Conservation (phyloP, 2,329 filamentous ascomycete species). For the Diaporthe citrichinensis region DNA sequence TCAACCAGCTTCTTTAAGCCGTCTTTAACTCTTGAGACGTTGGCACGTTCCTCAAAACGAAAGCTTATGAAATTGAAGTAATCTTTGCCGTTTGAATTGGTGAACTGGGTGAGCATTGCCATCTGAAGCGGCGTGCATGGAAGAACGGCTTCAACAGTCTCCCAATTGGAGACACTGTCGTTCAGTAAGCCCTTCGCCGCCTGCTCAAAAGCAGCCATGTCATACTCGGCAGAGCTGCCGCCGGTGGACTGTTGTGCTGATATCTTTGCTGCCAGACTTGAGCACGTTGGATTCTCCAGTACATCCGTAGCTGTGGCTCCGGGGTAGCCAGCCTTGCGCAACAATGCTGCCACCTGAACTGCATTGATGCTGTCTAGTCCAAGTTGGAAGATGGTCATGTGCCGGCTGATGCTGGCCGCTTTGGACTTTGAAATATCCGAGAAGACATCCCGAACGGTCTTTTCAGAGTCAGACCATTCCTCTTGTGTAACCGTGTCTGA, state of each 20-base stretch:
- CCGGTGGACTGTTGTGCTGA: neutral
- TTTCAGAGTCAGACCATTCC: conserved; percentile 67
- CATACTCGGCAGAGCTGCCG: conserved; percentile 47
- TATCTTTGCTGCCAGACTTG: conserved; percentile 51
- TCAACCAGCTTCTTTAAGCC: conserved; percentile 72
- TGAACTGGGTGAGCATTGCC: conserved; percentile 83
- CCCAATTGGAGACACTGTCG: conserved; percentile 41
- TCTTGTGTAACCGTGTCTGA: conserved; percentile 34
- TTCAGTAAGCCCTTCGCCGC: conserved; percentile 50
- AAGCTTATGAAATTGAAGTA: conserved; percentile 83
- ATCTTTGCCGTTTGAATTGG: conserved; percentile 74
- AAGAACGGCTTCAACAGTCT: conserved; percentile 69
- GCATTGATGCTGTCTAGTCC: conserved; percentile 93
- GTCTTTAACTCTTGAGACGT: conserved; percentile 57
- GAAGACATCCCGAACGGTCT: conserved; percentile 68
- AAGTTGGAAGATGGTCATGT: conserved; percentile 86
- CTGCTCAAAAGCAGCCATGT: conserved; percentile 57
- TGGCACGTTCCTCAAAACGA: conserved; percentile 58
- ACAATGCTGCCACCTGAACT: conserved; percentile 78
- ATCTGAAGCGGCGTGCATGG: conserved; percentile 87
- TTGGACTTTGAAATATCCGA: conserved; percentile 70
- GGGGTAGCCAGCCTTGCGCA: conserved; percentile 71
- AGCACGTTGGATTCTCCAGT: conserved; percentile 71
- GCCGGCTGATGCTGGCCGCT: conserved; percentile 63
- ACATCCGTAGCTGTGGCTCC: conserved; percentile 78